Evolutionary conservation across 2,329 filamentous ascomycete species (phyloP), one percentile per base, ranked within the genome.

Genomic region (Talaromyces amestolkiae): DNA sequence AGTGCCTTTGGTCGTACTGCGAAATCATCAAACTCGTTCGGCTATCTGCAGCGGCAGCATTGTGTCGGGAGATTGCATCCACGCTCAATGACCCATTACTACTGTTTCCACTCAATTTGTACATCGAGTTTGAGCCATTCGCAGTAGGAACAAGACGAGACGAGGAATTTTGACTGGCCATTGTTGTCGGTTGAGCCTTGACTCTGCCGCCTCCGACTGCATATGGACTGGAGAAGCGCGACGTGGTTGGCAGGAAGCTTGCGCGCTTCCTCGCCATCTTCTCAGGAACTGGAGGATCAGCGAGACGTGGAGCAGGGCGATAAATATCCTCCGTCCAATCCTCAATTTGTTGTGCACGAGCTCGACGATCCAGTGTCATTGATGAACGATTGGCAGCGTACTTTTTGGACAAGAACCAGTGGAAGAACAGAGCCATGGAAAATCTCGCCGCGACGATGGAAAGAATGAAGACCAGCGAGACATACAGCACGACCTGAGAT

Each of bases 251-350:
- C 67, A 99, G 82, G 80, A 99, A 96, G 37, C 92, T 97, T 68
- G 84, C 86, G 70, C 94, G 90, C 81, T 94, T 97, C 37, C 61
- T 62, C 85, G 85, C 92, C 64, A 82, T 84, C 61, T 91, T 86
- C 69, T 94, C 92, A 15, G 85, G 83, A 73, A 87, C 90, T 66
- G 87, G 86, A 49, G 90, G 81, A 72, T 97, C 95, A 3, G 89
- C 86, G 69, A 97, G 84, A 70, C 93, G 91, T 63, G 90, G 89
- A 27, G 93, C 92, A 3, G 94, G 91, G 51, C 93, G 91, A 78
- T 99, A 98, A 72, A 99, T 99, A 74, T 99, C 95, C 69, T 98
- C 92, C 15, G 90, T 90, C 95, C 95, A 99, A 72, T 97, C 94
- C 77, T 99, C 95, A 69, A 99, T 99, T 80, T 98, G 93, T 71